phyloP scores from a whole-genome alignment of 73 alveolate species.

The Paramecium octaurelia region DNA sequence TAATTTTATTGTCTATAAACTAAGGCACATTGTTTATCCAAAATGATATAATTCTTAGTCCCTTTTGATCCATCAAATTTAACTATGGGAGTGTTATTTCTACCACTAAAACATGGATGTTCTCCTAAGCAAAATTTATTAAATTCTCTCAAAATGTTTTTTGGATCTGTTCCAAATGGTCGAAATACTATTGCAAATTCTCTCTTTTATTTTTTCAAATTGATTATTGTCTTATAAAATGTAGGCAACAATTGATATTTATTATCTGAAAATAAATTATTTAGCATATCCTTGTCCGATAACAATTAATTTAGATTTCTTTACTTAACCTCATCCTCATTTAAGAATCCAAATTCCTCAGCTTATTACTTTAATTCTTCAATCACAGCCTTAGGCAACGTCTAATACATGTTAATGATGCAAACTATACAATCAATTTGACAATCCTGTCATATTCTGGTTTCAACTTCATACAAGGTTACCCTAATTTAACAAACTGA shows the following conservation, averaged over 20 bases:
- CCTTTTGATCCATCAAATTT: slow-evolving; percentile 94
- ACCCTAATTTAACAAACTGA: slow-evolving; percentile 51
- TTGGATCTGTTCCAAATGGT: slow-evolving; percentile 86
- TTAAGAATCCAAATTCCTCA: slow-evolving; percentile 26
- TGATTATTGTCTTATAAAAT: slow-evolving; percentile 85
- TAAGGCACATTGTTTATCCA: slow-evolving; percentile 73
- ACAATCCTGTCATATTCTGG: slow-evolving; percentile 62
- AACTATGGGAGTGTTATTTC: slow-evolving; percentile 84
- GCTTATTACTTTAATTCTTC: slow-evolving; percentile 3
- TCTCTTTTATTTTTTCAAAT: slow-evolving; percentile 85
- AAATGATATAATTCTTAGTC: slow-evolving; percentile 84
- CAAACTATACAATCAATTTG: neutral
- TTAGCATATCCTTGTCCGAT: slow-evolving; percentile 71
- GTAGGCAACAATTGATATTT: slow-evolving; percentile 85
- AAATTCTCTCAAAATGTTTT: slow-evolving; percentile 84
- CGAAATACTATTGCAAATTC: slow-evolving; percentile 94
- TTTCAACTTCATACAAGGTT: slow-evolving; percentile 55
- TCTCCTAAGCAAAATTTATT: slow-evolving; percentile 95
- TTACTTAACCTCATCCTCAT: neutral
- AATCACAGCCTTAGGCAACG: slow-evolving; percentile 38
- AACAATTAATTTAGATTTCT: slow-evolving; percentile 25
- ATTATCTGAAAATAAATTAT: slow-evolving; percentile 80
- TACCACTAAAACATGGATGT: slow-evolving; percentile 95
- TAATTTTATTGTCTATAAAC: slow-evolving; percentile 71
- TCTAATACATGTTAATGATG: neutral